Percentiles rank a stretch among this genome's conserved stretches.
These are phyloP conservation scores for Pleurotus citrinopileatus DNA, from an alignment of 768 basidiomycete genomes.

Conservation along the genomic window DNA sequence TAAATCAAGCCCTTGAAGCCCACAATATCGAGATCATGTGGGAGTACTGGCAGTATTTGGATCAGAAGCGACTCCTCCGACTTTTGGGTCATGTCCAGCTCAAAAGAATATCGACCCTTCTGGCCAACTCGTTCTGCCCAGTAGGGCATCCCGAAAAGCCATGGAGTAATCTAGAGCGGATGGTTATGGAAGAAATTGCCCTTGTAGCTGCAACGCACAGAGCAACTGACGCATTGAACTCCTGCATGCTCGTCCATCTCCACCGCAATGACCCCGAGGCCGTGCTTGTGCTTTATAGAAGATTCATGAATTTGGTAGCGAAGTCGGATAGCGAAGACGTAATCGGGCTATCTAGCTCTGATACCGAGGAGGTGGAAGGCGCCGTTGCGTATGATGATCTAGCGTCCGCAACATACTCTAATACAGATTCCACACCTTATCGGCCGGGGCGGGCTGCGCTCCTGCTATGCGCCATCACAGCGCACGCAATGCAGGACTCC, in stretches of 20 bases:
- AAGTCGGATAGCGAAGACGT: constrained; percentile 21
- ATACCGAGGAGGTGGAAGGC: constrained; percentile 5
- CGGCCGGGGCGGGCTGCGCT: constrained; percentile 33
- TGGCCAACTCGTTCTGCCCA: constrained; percentile 25
- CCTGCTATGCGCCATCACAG: constrained; percentile 54
- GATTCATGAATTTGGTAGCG: constrained; percentile 27
- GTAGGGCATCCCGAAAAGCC: neutral
- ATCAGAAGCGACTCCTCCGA: constrained; percentile 38
- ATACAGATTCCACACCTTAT: constrained; percentile 12
- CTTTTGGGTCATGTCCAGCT: constrained; percentile 43
- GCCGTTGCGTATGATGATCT: constrained; percentile 22
- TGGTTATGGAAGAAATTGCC: constrained; percentile 44
- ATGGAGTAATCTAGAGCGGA: constrained; percentile 26
- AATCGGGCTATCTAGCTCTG: constrained; percentile 12
- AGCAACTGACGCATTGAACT: constrained; percentile 44
- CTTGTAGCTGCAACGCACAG: constrained; percentile 43
- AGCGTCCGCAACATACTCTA: constrained; percentile 18
- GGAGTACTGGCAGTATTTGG: constrained; percentile 41
- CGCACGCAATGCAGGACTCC: constrained; percentile 55
- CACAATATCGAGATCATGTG: constrained; percentile 28
- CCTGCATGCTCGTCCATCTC: constrained; percentile 47
- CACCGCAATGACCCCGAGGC: constrained; percentile 34
- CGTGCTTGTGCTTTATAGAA: constrained; percentile 43
- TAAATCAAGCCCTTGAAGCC: constrained; percentile 34
- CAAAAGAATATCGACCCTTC: constrained; percentile 32